These are phyloP conservation scores for Botrytis medusae DNA, from an alignment of 2,329 filamentous ascomycete genomes.

Conservation along the genomic window DNA sequence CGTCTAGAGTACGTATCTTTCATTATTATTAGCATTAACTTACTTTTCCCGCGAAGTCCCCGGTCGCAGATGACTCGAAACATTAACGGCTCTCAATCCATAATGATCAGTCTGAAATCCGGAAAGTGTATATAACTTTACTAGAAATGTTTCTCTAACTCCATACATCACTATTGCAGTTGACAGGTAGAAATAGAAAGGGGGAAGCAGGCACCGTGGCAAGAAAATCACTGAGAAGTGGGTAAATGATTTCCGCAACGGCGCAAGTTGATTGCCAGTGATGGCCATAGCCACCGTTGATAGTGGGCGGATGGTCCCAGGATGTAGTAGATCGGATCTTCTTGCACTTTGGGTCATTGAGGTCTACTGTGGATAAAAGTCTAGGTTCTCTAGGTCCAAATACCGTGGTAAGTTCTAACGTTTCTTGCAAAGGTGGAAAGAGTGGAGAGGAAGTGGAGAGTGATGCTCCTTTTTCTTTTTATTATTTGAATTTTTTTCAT, in stretches of 20 bases:
- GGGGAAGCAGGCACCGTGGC: neutral
- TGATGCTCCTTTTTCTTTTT: neutral
- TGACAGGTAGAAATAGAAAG: neutral
- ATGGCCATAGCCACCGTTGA: slow-evolving; percentile 6
- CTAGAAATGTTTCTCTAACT: too few species aligned
- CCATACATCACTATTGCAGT: neutral
- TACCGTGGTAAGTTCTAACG: neutral
- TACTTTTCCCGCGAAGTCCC: neutral
- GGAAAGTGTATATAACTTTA: neutral
- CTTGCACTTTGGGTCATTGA: slow-evolving; percentile 3
- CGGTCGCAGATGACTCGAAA: neutral
- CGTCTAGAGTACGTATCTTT: neutral
- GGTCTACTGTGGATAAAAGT: neutral
- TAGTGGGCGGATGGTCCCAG: slow-evolving; percentile 1
- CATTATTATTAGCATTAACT: neutral
- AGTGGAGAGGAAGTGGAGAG: slow-evolving; percentile 1
- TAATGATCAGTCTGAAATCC: neutral
- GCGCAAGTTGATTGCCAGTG: neutral
- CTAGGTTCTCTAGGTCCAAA: neutral
- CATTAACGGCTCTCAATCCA: neutral
- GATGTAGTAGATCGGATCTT: slow-evolving; percentile 15
- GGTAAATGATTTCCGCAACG: neutral
- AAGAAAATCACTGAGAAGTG: neutral
- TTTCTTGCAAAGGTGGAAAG: neutral
- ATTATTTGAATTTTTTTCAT: neutral